phyloP scores from a whole-genome alignment of 2,329 filamentous ascomycete species.

The Bipolaris oryzae region DNA sequence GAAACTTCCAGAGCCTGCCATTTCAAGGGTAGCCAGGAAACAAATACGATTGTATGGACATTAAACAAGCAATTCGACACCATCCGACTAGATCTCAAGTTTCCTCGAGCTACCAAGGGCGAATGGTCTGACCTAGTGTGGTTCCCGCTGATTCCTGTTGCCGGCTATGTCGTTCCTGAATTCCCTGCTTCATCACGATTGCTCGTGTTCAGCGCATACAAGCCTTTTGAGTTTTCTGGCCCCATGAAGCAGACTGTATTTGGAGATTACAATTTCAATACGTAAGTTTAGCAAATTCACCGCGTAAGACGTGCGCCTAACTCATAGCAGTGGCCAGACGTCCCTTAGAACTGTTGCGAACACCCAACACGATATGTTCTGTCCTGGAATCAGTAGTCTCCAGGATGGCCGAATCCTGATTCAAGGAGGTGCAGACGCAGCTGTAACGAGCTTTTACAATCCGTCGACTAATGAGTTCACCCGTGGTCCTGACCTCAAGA shows the following conservation, averaged over 20 bases:
- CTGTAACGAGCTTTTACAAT: constrained; percentile 54
- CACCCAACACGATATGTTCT: constrained; percentile 63
- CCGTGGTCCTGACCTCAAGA: constrained; percentile 56
- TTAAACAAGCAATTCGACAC: not conserved
- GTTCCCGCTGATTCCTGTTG: not conserved
- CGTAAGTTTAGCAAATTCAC: not conserved
- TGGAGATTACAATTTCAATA: not conserved
- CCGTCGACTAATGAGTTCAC: constrained; percentile 56
- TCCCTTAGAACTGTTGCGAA: constrained; percentile 19
- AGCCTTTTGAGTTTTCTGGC: not conserved
- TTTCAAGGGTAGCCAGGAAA: not conserved
- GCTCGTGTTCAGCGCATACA: not conserved
- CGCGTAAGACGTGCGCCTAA: not conserved
- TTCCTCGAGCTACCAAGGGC: not conserved
- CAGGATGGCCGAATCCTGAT: constrained; percentile 59
- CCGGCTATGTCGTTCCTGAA: not conserved
- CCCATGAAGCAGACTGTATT: not conserved
- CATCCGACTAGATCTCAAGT: not conserved
- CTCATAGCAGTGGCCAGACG: not conserved
- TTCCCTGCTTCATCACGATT: not conserved
- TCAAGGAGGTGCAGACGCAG: constrained; percentile 59
- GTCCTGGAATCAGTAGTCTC: constrained; percentile 60
- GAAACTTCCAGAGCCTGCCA: not conserved
- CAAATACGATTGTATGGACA: not conserved
- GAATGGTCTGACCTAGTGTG: not conserved